These are phyloP conservation scores for Phytophthora sp. DNA, from an alignment of 352 stramenopile genomes.

Conservation along the genomic window DNA sequence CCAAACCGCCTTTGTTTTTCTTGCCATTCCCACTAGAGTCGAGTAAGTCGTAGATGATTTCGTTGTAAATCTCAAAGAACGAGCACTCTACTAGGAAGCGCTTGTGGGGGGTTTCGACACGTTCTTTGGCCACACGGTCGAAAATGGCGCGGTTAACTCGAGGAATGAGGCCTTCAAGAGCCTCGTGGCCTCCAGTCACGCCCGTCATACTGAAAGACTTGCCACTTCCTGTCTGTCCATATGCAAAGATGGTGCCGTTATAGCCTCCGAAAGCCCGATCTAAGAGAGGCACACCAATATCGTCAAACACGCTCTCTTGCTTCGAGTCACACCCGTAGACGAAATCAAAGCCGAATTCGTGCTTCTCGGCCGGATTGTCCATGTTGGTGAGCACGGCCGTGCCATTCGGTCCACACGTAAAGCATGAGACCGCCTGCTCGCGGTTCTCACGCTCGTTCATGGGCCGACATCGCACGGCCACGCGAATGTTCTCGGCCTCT, in stretches of 20 bases:
- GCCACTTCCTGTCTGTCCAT: slow-evolving; percentile 86
- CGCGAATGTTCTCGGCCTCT: slow-evolving; percentile 90
- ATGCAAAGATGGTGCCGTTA: slow-evolving; percentile 92
- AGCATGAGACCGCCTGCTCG: slow-evolving; percentile 78
- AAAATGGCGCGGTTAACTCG: slow-evolving; percentile 93
- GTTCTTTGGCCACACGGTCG: slow-evolving; percentile 72
- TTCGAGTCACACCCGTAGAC: slow-evolving; percentile 84
- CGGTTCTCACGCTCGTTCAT: slow-evolving; percentile 90
- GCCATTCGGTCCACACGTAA: slow-evolving; percentile 63
- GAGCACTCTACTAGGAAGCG: slow-evolving; percentile 92
- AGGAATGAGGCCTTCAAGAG: slow-evolving; percentile 89
- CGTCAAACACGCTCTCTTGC: slow-evolving; percentile 77
- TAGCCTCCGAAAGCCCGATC: slow-evolving; percentile 87
- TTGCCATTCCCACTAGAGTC: slow-evolving; percentile 86
- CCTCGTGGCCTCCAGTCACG: slow-evolving; percentile 54
- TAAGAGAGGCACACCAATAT: slow-evolving; percentile 81
- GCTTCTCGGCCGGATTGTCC: slow-evolving; percentile 77
- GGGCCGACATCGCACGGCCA: slow-evolving; percentile 92
- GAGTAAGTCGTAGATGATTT: slow-evolving; percentile 95
- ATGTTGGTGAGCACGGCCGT: slow-evolving; percentile 85
- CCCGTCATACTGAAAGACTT: slow-evolving; percentile 92
- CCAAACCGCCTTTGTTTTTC: slow-evolving; percentile 88
- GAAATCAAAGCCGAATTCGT: slow-evolving; percentile 91
- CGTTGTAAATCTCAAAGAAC: slow-evolving; percentile 98
- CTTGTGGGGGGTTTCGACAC: slow-evolving; percentile 71